phyloP scores from a whole-genome alignment of 495 filamentous ascomycete species.

The Talaromyces thailandensis region DNA sequence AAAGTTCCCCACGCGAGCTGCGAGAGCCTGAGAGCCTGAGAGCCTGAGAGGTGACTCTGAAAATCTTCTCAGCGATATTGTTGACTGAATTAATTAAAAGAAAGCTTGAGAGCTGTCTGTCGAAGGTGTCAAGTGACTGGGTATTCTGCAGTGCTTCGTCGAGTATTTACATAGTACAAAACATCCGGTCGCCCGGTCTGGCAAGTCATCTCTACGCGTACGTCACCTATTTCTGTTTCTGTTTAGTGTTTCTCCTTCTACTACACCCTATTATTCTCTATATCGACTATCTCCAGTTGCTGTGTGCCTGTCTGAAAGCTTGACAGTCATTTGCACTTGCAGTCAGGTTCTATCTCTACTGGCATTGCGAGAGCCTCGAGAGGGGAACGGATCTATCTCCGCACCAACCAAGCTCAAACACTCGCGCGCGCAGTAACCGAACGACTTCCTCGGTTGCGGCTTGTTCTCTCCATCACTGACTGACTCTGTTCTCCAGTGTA shows the following conservation, averaged over 20 bases:
- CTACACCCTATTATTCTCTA: not conserved
- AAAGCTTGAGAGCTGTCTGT: not conserved
- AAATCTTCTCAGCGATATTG: not conserved
- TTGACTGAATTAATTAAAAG: not conserved
- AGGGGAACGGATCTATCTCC: not conserved
- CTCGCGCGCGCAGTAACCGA: not conserved
- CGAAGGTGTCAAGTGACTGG: not conserved
- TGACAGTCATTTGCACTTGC: not conserved
- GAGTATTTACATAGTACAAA: not conserved
- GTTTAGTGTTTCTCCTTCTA: too few species aligned
- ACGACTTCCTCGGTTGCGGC: constrained; percentile 1
- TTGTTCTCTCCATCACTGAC: not conserved
- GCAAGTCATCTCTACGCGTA: not conserved
- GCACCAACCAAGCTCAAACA: not conserved
- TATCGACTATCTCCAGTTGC: not conserved
- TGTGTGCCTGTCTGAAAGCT: not conserved
- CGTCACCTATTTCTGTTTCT: not conserved
- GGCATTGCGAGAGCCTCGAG: not conserved
- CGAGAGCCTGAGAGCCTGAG: not conserved
- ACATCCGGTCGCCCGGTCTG: not conserved
- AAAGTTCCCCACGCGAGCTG: not conserved
- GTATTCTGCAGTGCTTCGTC: not conserved
- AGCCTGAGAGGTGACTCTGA: not conserved
- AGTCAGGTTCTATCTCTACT: not conserved
- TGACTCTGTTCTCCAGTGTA: not conserved